Evolutionary conservation across 139 green algal genomes (phyloP).

Genomic region (Tetradesmus lagerheimii): DNA sequence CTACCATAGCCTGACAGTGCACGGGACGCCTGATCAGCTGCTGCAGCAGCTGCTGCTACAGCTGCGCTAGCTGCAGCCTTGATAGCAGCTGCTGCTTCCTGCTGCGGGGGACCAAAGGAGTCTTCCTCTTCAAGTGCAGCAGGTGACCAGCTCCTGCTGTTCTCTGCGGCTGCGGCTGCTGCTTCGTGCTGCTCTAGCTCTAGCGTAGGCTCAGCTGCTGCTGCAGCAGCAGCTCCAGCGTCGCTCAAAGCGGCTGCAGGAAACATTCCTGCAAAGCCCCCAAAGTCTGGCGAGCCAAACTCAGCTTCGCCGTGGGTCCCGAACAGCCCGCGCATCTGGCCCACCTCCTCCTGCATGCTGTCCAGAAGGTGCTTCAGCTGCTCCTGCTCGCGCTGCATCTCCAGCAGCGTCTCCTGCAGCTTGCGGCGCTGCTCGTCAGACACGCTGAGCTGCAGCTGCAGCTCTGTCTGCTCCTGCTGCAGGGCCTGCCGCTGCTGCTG

Average conservation of each 20-base stretch:
- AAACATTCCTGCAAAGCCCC: not conserved
- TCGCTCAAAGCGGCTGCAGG: not conserved
- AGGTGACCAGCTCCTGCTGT: not conserved
- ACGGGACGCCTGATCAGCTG: not conserved
- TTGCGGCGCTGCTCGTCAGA: slow-evolving; percentile 19
- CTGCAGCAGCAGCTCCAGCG: not conserved
- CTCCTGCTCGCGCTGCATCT: slow-evolving; percentile 26
- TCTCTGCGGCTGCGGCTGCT: not conserved
- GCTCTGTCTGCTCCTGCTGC: slow-evolving; percentile 35
- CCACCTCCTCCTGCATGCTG: slow-evolving; percentile 37
- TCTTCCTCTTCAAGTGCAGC: not conserved
- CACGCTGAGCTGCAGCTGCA: slow-evolving; percentile 34
- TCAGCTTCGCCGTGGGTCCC: not conserved
- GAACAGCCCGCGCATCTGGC: not conserved
- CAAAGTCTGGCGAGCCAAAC: not conserved
- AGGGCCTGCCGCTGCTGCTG: slow-evolving; percentile 25
- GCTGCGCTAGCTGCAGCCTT: not conserved
- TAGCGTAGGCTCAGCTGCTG: not conserved
- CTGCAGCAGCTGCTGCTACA: slow-evolving; percentile 7
- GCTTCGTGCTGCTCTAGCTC: not conserved
- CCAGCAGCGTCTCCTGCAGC: slow-evolving; percentile 10
- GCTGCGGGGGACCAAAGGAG: not conserved
- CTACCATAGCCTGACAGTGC: not conserved
- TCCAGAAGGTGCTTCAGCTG: slow-evolving; percentile 37
- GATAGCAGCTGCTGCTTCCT: not conserved